Evolutionary conservation across 1,139 yeast genomes (phyloP), one percentile per base, ranked within the genome.

Genomic region (Yamadazyma jaroonii): DNA sequence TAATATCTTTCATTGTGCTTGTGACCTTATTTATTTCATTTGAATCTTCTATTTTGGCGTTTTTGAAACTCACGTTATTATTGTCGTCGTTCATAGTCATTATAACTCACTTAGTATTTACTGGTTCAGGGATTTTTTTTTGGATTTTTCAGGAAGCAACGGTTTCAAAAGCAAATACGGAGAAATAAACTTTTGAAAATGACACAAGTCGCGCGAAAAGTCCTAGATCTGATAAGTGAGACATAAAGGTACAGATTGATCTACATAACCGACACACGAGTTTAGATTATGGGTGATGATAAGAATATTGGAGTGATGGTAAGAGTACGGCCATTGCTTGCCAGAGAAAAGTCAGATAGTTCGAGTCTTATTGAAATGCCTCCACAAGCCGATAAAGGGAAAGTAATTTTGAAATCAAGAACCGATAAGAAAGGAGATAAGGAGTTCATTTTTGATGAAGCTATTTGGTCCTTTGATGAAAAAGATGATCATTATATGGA

Each of bases 381-480:
- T n/a, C 9, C 17, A n/a, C 34, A 34, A 6, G 4, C 6, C 20
- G 33, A 34, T n/a, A 30, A 38, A 3, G 45, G 45, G 22, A 33
- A 29, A 15, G 46, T 43, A 3, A 27, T 34, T 8, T 12, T 31
- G 15, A 25, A 31, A 23, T 13, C n/a, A n/a, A n/a, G n/a, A n/a
- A n/a, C 21, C 12, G 23, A 8, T 29, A 6, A 6, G 6, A 15
- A 15, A 10, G 11, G n/a, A 5, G n/a, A 3, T 17, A 64, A 60
- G 44, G 46, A 45, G 21, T 83, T 79, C 55, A 53, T 54, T 9
- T 83, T 80, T 51, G 87, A 83, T 48, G 73, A 71, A 29, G 70
- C 82, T 3, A 59, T 82, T 10, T 79, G 84, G 80, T 81, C 87
- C 1, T 67, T 62, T 38, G 65, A 75, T 41, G 36, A 54, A 1